Evolutionary conservation across 805 yeast species (phyloP), one percentile per base, ranked within the genome.

Genomic region (Yarrowia sp.): DNA sequence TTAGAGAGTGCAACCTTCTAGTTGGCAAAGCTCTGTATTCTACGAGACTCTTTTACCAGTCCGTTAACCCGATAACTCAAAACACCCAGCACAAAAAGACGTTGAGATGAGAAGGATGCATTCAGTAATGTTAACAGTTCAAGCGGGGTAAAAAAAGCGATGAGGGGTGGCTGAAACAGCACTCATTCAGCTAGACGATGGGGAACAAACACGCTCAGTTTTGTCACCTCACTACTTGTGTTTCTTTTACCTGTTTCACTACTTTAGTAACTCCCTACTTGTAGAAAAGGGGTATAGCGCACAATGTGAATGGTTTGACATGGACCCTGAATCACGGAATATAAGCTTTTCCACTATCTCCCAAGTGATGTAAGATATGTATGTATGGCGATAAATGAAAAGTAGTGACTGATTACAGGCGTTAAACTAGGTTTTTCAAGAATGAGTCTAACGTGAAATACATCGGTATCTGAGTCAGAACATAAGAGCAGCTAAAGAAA

Each of bases 301-400:
- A 12, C 21, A 3, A 41, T 26, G n/a, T 44, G 22, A 26, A n/a
- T 30, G 36, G 21, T 43, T 24, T 43, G 48, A 43, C 48, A 43
- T 43, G 48, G 48, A 24, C 48, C 32, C 32, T 43, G 48, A 24
- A 22, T n/a, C 28, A 30, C 12, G 3, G 2, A 4, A 48, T 14
- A 22, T 48, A 48, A 48, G 54, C 54, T 48, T 48, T 17, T 26
- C 6, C 38, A 19, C 38, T 30, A 48, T 48, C 54, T 48, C 54
- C 54, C 38, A 48, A 30, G 38, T 32, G 38, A 48, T 48, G 54
- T 48, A 48, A 48, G 54, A 48, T 48, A 48, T 48, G 54, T 48
- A 48, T 48, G 54, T 48, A 28, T 48, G 54, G 54, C 26, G 54
- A 48, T 48, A 48, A 48, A 48, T 48, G 54, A 48, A 32, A 48